A percentile compares a stretch with the other conserved stretches of the same genome.
Conservation (phyloP, 2,329 filamentous ascomycete genomes). For the Microsporum ferrugineum region DNA sequence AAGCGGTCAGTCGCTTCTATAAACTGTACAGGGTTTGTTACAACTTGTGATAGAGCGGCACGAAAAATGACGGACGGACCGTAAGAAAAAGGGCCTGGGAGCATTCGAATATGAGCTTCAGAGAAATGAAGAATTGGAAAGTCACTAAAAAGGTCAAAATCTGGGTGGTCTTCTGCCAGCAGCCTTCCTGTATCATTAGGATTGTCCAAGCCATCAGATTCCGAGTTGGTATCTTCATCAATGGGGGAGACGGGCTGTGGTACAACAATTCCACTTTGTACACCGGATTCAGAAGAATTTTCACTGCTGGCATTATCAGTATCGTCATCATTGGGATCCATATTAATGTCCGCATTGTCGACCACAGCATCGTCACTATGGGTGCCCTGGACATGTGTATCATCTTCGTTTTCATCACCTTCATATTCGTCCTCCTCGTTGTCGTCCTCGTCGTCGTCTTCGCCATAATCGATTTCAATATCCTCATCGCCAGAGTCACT, state of each 20-base stretch:
- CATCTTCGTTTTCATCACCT: background rate
- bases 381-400: background rate
- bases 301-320: background rate
- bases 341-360: background rate
- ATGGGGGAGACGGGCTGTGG: background rate
- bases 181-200: background rate
- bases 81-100: constrained; percentile 24
- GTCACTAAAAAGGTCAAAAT: constrained; percentile 9
- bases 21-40: constrained; percentile 18
- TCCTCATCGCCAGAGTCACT: constrained; percentile 8
- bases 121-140: constrained; percentile 36
- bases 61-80: constrained; percentile 24
- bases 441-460: constrained; percentile 10
- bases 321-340: background rate
- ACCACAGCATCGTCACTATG: background rate
- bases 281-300: background rate
- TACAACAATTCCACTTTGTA: background rate
- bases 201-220: background rate
- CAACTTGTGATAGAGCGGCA: constrained; percentile 21
- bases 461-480: constrained; percentile 10
- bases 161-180: background rate
- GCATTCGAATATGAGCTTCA: constrained; percentile 28
- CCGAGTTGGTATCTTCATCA: background rate
- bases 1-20: constrained; percentile 38
- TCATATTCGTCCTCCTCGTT: constrained; percentile 4